Conservation (phyloP, 192 early-diverging fungal species). For the Pilaira anomala region DNA sequence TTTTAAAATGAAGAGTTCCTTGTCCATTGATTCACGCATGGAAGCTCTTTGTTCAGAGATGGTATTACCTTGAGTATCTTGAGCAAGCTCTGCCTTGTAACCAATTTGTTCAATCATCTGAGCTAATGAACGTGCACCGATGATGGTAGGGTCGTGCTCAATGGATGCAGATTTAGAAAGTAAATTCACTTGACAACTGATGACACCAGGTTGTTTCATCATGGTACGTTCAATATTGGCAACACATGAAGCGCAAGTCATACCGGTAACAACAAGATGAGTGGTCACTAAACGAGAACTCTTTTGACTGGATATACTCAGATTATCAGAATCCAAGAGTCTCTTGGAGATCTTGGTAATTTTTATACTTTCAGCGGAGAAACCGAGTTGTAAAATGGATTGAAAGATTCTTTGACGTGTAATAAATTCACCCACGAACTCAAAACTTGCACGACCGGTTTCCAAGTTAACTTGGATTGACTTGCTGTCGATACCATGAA, state of each 20-base stretch:
- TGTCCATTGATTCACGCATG: slow-evolving; percentile 45
- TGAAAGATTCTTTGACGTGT: slow-evolving; percentile 33
- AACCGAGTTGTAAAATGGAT: slow-evolving; percentile 38
- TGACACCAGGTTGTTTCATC: slow-evolving; percentile 40
- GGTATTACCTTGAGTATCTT: slow-evolving; percentile 25
- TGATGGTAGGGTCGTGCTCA: slow-evolving; percentile 44
- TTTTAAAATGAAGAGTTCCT: slow-evolving; percentile 34
- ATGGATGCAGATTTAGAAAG: slow-evolving; percentile 49
- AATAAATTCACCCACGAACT: slow-evolving; percentile 36
- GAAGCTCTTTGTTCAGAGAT: slow-evolving; percentile 29
- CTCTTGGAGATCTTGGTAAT: slow-evolving; percentile 65
- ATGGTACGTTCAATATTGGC: slow-evolving; percentile 71
- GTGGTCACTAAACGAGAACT: slow-evolving; percentile 50
- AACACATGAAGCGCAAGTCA: slow-evolving; percentile 84
- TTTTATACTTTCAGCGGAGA: slow-evolving; percentile 44
- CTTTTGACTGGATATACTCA: slow-evolving; percentile 30
- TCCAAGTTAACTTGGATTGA: slow-evolving; percentile 39
- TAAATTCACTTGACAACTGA: slow-evolving; percentile 49
- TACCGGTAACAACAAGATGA: slow-evolving; percentile 88
- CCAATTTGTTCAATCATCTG: slow-evolving; percentile 58
- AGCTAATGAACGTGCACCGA: slow-evolving; percentile 65
- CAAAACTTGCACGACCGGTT: slow-evolving; percentile 55
- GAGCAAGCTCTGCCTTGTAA: slow-evolving; percentile 47
- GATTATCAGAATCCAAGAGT: slow-evolving; percentile 69
- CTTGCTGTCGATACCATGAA: slow-evolving; percentile 27